Evolutionary conservation across 257 asterid genomes (phyloP).

Genomic region (Parsonsia alboflavescens): DNA sequence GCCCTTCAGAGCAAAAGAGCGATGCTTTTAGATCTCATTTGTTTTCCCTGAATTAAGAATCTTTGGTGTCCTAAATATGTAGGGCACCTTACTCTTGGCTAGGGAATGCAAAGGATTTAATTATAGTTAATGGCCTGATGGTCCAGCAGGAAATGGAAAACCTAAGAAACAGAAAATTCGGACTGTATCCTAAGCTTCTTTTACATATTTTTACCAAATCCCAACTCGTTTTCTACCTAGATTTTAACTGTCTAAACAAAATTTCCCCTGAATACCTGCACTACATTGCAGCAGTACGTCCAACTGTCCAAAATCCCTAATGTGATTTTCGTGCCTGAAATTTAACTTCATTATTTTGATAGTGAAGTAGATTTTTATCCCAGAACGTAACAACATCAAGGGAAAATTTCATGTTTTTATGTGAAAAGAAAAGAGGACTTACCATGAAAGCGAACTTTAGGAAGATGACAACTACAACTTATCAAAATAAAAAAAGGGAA

Average conservation of each 20-base stretch:
- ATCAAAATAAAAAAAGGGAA: no score
- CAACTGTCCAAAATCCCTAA: background rate
- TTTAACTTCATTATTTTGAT: background rate
- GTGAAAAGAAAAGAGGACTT: background rate
- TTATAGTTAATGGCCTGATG: background rate
- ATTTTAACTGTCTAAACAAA: background rate
- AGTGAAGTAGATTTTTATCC: background rate
- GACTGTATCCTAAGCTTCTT: background rate
- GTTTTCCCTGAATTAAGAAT: no score
- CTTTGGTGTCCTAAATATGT: no score
- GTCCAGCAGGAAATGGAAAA: background rate
- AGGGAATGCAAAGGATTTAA: background rate
- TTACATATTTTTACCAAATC: background rate
- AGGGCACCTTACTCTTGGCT: background rate
- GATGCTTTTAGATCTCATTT: no score
- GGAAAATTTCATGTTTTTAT: background rate
- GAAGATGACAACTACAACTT: background rate
- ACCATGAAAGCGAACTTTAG: background rate
- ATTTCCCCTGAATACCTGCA: background rate
- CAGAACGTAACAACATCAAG: background rate
- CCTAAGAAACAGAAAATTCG: background rate
- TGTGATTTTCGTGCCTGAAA: background rate
- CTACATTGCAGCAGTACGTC: background rate
- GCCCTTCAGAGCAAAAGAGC: no score
- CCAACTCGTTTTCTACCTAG: background rate